Evolutionary conservation across 2,329 filamentous ascomycete species (phyloP), one percentile per base, ranked within the genome.

Genomic region (Aspergillus phoenicis): DNA sequence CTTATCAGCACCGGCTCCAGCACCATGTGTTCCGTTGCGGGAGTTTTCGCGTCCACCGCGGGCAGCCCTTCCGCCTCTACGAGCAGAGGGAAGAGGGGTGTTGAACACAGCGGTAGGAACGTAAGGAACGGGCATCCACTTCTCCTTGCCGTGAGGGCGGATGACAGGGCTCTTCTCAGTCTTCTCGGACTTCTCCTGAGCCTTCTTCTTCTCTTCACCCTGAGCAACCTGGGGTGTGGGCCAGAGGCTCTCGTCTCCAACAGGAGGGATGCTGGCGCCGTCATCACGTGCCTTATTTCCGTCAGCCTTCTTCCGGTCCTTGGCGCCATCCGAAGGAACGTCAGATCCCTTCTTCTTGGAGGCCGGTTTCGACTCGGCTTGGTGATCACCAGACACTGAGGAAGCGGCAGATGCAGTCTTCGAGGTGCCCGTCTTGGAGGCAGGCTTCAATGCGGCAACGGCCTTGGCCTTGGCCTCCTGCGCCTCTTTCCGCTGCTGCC

Each of bases 21-120:
- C 66, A 26, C 70, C 70, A 62, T 81, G 76, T 55, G 75, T 70
- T 45, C 73, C 75, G 59, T 78, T 79, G 59, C 84, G 83, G 62
- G 81, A 74, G 60, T 70, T 69, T 60, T 83, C 82, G 65, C 84
- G 78, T 61, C 85, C 83, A 68, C 83, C 83, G 71, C 87, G 84
- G 58, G 82, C 78, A 57, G 82, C 77, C 69, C 84, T 80, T 62
- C 85, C 83, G 57, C 84, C 84, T 68, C 84, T 80, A 59, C 84
- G 80, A 63, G 78, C 73, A 48, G 78, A 68, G 11, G 80, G 80
- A 38, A 97, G 76, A 28, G 90, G 91, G 0, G 95, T 97, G 74
- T 91, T 90, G 77, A 96, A 98, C 60, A 89, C 88, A 52, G 95
- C 92, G 13, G 87, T 89, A 8, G 93, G 94, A 11, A 91, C 91